Conservation (phyloP, 192 early-diverging fungal species). For the Borealophlyctis nickersoniae region DNA sequence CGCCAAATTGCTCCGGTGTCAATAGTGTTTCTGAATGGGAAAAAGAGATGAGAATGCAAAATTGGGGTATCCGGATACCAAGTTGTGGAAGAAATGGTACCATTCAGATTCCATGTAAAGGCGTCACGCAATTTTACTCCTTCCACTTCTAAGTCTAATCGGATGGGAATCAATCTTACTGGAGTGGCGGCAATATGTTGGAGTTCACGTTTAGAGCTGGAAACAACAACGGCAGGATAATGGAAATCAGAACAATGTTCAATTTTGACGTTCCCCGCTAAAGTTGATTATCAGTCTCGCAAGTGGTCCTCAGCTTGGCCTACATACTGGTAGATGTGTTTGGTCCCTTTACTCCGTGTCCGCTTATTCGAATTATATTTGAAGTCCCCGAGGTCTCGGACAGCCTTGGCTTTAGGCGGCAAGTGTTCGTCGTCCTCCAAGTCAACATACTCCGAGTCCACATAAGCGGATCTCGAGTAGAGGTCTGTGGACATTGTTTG, state of each 20-base stretch:
- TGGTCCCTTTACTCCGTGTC: constrained; percentile 2
- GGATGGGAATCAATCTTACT: constrained; percentile 45
- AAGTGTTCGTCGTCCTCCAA: not conserved
- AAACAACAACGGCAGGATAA: not conserved
- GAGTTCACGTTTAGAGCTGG: constrained; percentile 6
- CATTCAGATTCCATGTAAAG: constrained; percentile 61
- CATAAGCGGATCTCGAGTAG: not conserved
- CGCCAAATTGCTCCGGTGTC: constrained; percentile 44
- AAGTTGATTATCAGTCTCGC: not conserved
- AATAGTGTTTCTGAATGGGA: constrained; percentile 30
- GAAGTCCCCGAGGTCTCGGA: constrained; percentile 27
- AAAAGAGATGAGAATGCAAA: not conserved
- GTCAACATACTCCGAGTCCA: not conserved
- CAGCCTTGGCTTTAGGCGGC: not conserved
- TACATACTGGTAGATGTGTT: constrained; percentile 23
- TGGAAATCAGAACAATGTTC: not conserved
- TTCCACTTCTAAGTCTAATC: constrained; percentile 51
- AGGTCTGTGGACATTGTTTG: no score
- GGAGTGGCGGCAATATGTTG: constrained; percentile 18
- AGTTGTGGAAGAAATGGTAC: constrained; percentile 31
- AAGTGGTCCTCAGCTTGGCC: not conserved
- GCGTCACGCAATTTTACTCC: constrained; percentile 47
- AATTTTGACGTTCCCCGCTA: not conserved
- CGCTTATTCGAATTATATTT: constrained; percentile 21
- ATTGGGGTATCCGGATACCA: not conserved